Percentiles rank a stretch among this genome's conserved stretches.
These are phyloP conservation scores for Samsoniella hepiali DNA, from an alignment of 2,329 filamentous ascomycete species.

Conservation along the genomic window DNA sequence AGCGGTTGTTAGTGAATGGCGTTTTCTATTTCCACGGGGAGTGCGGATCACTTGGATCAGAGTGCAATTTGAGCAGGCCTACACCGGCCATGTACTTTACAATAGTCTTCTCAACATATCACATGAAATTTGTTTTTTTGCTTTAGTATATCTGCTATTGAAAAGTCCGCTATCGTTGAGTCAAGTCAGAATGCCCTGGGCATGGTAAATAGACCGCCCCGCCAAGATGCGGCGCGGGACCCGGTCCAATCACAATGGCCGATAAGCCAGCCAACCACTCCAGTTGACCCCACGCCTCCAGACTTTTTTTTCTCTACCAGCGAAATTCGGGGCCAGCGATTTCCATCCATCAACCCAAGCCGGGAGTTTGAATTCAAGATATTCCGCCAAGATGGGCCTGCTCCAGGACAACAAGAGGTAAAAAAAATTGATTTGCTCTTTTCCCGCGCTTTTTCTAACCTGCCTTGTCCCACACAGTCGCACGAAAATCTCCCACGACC, in stretches of 20 bases:
- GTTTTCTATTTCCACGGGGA: not conserved
- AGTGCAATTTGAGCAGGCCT: slow-evolving; percentile 1
- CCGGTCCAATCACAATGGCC: slow-evolving; percentile 6
- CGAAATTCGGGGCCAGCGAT: not conserved
- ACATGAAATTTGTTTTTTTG: not conserved
- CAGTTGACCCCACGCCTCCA: slow-evolving; percentile 18
- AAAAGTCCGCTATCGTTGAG: too few relatives aligned
- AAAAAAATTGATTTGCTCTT: not conserved
- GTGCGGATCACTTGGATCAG: not conserved
- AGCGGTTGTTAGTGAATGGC: slow-evolving; percentile 3
- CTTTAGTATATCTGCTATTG: not conserved
- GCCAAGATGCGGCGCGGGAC: too few relatives aligned
- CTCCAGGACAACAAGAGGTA: slow-evolving; percentile 18
- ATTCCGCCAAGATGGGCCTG: slow-evolving; percentile 16
- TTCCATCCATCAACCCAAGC: not conserved
- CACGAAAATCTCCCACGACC: slow-evolving; percentile 79
- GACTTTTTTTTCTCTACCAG: slow-evolving; percentile 16
- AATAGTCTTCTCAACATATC: not conserved
- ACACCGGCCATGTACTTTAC: slow-evolving; percentile 3
- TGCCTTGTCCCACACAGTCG: slow-evolving; percentile 26
- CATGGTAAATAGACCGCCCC: too few relatives aligned
- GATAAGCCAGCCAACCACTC: slow-evolving; percentile 6
- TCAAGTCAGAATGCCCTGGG: too few relatives aligned
- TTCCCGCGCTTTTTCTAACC: not conserved
- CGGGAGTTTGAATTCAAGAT: not conserved